Percentiles rank a stretch among this genome's conserved stretches.
These are phyloP conservation scores for Populus hybrid DNA, from an alignment of 441 rosid genomes.

Conservation along the genomic window DNA sequence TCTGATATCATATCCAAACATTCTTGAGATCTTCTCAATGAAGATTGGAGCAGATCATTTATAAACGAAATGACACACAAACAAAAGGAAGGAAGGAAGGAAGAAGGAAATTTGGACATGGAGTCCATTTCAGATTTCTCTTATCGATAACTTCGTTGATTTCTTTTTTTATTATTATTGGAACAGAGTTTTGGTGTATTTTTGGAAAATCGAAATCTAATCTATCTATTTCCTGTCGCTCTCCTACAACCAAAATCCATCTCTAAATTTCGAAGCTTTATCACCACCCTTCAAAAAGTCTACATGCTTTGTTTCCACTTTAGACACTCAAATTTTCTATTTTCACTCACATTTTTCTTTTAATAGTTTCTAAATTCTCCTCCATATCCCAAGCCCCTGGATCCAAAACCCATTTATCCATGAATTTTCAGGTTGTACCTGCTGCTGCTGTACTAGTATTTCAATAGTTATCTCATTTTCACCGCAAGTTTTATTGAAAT, in stretches of 20 bases:
- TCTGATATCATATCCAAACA: no score
- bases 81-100: background rate
- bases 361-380: background rate
- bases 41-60: no score
- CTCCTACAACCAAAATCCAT: background rate
- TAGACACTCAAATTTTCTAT: background rate
- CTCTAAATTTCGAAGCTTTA: background rate
- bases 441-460: background rate
- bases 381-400: background rate
- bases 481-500: background rate
- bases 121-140: no score
- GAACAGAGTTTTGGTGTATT: background rate
- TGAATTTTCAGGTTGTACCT: background rate
- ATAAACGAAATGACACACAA: no score
- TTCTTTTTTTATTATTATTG: background rate
- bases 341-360: background rate
- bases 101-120: background rate
- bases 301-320: background rate
- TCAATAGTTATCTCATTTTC: background rate
- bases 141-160: background rate
- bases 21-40: no score
- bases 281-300: background rate
- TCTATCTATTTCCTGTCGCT: background rate
- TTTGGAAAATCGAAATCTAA: background rate
- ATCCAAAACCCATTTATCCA: slow-evolving; percentile 9